Conservation (phyloP, 768 basidiomycete species). For the Royoungia palumana region DNA sequence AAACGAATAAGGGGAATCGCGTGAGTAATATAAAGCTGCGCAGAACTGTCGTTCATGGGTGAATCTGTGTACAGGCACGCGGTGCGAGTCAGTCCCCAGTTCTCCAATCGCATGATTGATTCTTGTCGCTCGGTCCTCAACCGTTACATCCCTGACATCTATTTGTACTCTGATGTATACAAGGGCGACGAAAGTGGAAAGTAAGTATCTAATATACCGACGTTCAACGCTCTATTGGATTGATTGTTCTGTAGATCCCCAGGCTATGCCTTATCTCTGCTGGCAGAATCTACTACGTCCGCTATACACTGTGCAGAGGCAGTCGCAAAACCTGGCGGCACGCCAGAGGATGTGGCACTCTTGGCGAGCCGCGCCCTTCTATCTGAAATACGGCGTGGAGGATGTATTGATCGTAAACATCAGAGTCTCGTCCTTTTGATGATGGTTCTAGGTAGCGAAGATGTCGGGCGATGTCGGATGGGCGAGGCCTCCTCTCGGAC, state of each 20-base stretch:
- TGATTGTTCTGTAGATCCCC: conserved; percentile 64
- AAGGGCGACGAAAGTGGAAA: conserved; percentile 97
- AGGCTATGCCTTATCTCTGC: conserved; percentile 86
- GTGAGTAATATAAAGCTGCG: conserved; percentile 46
- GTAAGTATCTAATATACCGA: conserved; percentile 45
- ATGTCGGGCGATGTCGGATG: conserved; percentile 88
- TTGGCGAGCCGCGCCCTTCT: conserved; percentile 77
- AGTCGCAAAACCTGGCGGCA: conserved; percentile 73
- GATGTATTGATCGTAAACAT: conserved; percentile 88
- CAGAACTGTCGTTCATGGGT: neutral
- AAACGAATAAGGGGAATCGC: conserved; percentile 94
- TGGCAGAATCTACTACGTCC: conserved; percentile 90
- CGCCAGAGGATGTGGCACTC: conserved; percentile 91
- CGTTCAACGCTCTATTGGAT: neutral
- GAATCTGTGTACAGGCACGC: conserved; percentile 63
- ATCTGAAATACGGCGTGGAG: conserved; percentile 73
- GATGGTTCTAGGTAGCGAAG: conserved; percentile 97
- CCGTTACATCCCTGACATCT: conserved; percentile 96
- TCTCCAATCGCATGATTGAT: conserved; percentile 97
- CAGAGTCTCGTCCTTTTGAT: conserved; percentile 81
- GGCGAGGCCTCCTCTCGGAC: conserved; percentile 78
- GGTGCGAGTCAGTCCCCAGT: conserved; percentile 94
- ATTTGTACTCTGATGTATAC: conserved; percentile 97
- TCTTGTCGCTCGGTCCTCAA: conserved; percentile 89
- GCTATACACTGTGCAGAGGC: conserved; percentile 87